Percentiles rank a stretch among this genome's conserved stretches.
Conservation (phyloP, 106 monocot species). For the Posidonia australis region DNA sequence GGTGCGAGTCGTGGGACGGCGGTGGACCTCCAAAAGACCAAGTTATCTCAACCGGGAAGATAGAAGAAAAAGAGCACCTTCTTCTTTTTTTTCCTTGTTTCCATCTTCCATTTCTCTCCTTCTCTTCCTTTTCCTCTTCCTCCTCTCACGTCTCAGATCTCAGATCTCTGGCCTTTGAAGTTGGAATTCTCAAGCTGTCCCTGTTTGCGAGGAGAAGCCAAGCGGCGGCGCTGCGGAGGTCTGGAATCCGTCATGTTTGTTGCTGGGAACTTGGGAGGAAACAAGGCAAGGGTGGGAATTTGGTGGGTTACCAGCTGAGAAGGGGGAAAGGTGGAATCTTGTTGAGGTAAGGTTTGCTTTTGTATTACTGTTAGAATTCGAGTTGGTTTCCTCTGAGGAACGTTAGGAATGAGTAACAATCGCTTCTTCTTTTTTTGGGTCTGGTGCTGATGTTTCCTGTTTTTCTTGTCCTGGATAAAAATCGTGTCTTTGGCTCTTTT, state of each 20-base stretch:
- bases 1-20: not conserved
- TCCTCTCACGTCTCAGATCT: not conserved
- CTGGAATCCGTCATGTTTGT: no score
- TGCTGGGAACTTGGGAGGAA: not conserved
- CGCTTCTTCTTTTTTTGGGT: no score
- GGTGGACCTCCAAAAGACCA: not conserved
- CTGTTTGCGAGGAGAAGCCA: not conserved
- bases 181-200: not conserved
- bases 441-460: no score
- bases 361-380: not conserved
- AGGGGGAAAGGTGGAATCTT: not conserved
- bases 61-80: no score
- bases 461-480: no score
- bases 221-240: no score
- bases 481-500: no score
- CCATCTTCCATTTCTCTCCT: not conserved
- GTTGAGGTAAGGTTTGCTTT: not conserved
- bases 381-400: not conserved
- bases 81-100: no score
- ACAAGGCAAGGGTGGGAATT: not conserved
- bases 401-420: no score
- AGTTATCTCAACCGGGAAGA: not conserved
- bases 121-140: not conserved
- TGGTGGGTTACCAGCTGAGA: not conserved
- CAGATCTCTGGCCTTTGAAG: not conserved